Evolutionary conservation across 176 grass and related monocot genomes (phyloP).

Genomic region (Lolium rigidum): DNA sequence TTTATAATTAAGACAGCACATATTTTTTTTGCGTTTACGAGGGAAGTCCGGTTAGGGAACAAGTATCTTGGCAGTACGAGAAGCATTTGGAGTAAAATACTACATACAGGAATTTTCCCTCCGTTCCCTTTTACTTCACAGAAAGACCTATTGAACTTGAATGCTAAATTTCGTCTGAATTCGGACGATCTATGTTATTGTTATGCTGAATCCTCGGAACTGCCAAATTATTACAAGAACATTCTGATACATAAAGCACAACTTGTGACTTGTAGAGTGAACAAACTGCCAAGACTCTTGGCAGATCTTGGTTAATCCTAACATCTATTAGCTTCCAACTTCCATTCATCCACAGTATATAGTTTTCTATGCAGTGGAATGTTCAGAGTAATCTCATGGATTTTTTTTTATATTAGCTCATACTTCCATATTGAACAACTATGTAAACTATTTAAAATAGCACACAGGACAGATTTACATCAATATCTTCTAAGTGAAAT

Average conservation of each 20-base stretch:
- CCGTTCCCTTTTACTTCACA: background rate
- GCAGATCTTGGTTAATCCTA: background rate
- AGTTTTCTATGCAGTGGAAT: background rate
- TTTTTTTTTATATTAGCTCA: background rate
- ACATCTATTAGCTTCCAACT: background rate
- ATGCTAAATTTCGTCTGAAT: conserved; percentile 1
- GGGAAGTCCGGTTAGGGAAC: background rate
- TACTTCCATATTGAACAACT: background rate
- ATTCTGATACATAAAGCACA: background rate
- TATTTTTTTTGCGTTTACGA: background rate
- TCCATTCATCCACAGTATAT: background rate
- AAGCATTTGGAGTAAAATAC: background rate
- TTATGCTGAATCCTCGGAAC: conserved; percentile 1
- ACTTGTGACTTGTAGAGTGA: background rate
- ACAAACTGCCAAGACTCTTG: background rate
- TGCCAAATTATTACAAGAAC: background rate
- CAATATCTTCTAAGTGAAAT: conserved; percentile 2
- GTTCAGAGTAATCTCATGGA: background rate
- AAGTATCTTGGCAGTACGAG: background rate
- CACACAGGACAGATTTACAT: background rate
- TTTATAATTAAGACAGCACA: background rate
- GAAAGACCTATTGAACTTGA: background rate
- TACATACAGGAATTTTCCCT: background rate
- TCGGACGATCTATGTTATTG: background rate
- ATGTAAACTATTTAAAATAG: background rate